phyloP scores from a whole-genome alignment of 768 basidiomycete species.

The Tulasnella sp. region DNA sequence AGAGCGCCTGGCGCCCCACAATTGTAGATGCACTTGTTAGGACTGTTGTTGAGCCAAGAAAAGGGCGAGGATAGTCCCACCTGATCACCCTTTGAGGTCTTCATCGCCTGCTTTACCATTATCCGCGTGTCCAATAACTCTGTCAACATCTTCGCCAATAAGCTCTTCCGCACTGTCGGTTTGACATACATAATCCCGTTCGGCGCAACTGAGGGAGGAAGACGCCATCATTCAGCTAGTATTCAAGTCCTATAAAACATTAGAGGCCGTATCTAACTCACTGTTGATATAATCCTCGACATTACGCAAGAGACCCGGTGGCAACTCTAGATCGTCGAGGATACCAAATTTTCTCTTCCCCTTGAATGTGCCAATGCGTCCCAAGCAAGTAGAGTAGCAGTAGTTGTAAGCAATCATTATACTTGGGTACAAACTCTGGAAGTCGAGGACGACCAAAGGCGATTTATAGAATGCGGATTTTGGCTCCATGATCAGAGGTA shows the following conservation, averaged over 20 bases:
- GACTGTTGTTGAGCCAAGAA: neutral
- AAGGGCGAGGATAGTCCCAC: too few species aligned
- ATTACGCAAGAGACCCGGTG: conserved; percentile 54
- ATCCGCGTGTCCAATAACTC: conserved; percentile 91
- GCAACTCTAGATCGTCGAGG: conserved; percentile 48
- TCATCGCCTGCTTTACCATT: conserved; percentile 98
- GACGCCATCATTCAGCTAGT: too few species aligned
- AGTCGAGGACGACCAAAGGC: conserved; percentile 89
- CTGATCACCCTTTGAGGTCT: conserved; percentile 62
- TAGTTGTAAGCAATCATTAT: conserved; percentile 99
- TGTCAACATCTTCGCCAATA: conserved; percentile 81
- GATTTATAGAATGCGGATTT: conserved; percentile 85
- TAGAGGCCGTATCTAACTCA: too few species aligned
- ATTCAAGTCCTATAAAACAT: too few species aligned
- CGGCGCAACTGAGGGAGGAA: conserved; percentile 80
- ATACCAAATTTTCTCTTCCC: conserved; percentile 85
- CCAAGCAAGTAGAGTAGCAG: conserved; percentile 93
- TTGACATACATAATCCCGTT: conserved; percentile 96
- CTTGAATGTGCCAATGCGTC: conserved; percentile 77
- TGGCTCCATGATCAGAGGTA: conserved; percentile 50
- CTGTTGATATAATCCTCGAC: conserved; percentile 71
- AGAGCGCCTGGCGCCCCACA: conserved; percentile 47
- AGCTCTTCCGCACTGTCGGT: conserved; percentile 66
- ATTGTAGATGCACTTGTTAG: too few species aligned
- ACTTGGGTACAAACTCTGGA: conserved; percentile 92